Base-by-base conservation (phyloP, 257 asterid species). In the Echium plantagineum region DNA sequence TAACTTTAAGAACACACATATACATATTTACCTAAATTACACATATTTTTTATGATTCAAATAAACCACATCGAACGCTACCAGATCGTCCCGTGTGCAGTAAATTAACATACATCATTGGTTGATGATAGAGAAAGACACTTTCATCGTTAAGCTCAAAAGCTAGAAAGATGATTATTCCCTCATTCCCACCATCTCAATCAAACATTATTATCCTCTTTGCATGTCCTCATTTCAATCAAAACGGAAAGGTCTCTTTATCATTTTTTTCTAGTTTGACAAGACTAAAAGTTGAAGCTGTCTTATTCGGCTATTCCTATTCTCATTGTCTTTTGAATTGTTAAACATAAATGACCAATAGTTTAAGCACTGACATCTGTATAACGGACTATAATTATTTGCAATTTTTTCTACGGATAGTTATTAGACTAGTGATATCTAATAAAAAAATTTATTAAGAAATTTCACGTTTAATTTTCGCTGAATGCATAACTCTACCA, bases 81-180 rank as follows among this genome's bases (percentile, higher is more conserved):
- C n/a, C n/a, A n/a, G n/a, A n/a, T n/a, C n/a, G n/a, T n/a, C n/a
- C n/a, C n/a, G n/a, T n/a, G n/a, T n/a, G n/a, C n/a, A n/a, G n/a
- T n/a, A n/a, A n/a, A n/a, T n/a, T n/a, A n/a, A n/a, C n/a, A n/a
- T n/a, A n/a, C n/a, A n/a, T n/a, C 66, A 71, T 63, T 22, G n/a
- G 31, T 57, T 62, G 21, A 66, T 69, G 80, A 79, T 61, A 74
- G 81, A 62, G 75, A 77, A 54, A 72, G 77, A 72, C 81, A 75
- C 69, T 72, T 69, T 21, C 85, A 82, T 79, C 78, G 89, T 79
- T 75, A 68, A 64, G 57, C 85, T 69, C 82, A 75, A 77, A 75
- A 77, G 84, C 67, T 67, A 68, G 66, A 74, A 81, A 67, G 64
- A 52, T 9, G 13, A 20, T n/a, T n/a, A n/a, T 10, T 17, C 18